These are phyloP conservation scores for Flagelloscypha sp. DNA, from an alignment of 768 basidiomycete genomes.

Conservation along the genomic window DNA sequence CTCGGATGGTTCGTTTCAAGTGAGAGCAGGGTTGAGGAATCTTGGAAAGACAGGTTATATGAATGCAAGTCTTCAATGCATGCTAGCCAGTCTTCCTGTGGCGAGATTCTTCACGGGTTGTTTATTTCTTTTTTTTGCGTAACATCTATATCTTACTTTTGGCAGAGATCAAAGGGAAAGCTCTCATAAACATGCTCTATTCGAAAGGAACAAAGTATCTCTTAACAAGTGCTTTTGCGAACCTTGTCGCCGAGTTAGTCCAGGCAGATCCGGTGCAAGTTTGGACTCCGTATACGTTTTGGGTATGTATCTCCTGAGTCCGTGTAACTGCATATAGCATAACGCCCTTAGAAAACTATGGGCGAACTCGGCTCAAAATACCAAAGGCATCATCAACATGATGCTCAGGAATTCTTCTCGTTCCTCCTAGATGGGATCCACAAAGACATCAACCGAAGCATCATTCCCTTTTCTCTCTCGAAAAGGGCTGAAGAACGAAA, in stretches of 20 bases:
- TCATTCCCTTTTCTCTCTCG: constrained; percentile 57
- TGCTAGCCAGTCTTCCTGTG: constrained; percentile 91
- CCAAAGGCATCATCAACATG: constrained; percentile 84
- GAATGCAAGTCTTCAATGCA: constrained; percentile 96
- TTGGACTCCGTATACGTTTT: constrained; percentile 16
- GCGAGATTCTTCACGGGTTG: constrained; percentile 87
- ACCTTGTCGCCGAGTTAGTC: constrained; percentile 81
- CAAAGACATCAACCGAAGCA: constrained; percentile 79
- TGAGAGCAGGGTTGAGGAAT: constrained; percentile 74
- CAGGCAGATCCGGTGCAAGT: constrained; percentile 73
- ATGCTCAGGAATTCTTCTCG: constrained; percentile 94
- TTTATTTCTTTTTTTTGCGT: constrained; percentile 4
- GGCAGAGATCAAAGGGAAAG: constrained; percentile 73
- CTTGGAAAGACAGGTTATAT: constrained; percentile 97
- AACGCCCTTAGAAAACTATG: constrained; percentile 26
- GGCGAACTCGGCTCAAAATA: constrained; percentile 62
- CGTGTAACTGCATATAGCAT: background rate
- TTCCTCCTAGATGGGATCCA: constrained; percentile 91
- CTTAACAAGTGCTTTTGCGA: constrained; percentile 75
- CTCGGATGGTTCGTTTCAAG: too few species aligned
- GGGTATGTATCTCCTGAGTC: background rate
- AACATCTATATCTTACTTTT: constrained; percentile 5
- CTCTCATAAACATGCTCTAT: constrained; percentile 82
- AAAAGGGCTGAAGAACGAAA: constrained; percentile 76
- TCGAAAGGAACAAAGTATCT: constrained; percentile 81